Evolutionary conservation across 2,329 filamentous ascomycete genomes (phyloP), one percentile per base, ranked within the genome.

Genomic region (Ceratocystiopsis brevicomis): DNA sequence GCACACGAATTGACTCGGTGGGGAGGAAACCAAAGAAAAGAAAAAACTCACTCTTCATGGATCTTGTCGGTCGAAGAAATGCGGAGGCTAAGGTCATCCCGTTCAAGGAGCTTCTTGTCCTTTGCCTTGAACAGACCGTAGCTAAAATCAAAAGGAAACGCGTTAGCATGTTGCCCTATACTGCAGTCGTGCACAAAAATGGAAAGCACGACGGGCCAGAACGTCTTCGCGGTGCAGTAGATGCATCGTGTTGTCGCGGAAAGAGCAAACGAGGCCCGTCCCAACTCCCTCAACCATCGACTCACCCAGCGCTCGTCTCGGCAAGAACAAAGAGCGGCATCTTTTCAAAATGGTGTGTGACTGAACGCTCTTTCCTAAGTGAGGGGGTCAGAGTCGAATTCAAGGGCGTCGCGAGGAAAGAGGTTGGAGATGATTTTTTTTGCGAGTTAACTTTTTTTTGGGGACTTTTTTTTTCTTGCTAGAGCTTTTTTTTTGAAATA

Each of bases 41-140:
- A 38, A 40, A 44, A 35, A 33, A 72, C 81, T 69, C 69, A 88
- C 81, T 93, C 75, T 55, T 82, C 81, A 54, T 85, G 83, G 51
- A 93, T 75, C 55, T 82, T 82, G 62, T 95, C 86, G 34, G 85
- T 78, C 47, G 80, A 81, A 51, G 77, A 73, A 48, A 86, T 71
- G 60, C 90, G 51, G 8, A 42, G 78, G 50, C 76, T 71, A 50
- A 93, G 64, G 57, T 87, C 78, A 64, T 88, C 81, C 57, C 81
- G 78, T 64, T 93, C 90, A 52, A 98, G 71, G 47, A 96, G 74
- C 71, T 96, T 96, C 76, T 95, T 96, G 73, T 96, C 88, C 62
- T 87, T 85, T 55, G 88, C 82, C 73, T 98, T 96, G 69, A 98
- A 86, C 61, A 98, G 76, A 63, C 87, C 90, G 69, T 96, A 96